Evolutionary conservation across 2,329 filamentous ascomycete genomes (phyloP).

Genomic region (Nigrograna mackinnonii): DNA sequence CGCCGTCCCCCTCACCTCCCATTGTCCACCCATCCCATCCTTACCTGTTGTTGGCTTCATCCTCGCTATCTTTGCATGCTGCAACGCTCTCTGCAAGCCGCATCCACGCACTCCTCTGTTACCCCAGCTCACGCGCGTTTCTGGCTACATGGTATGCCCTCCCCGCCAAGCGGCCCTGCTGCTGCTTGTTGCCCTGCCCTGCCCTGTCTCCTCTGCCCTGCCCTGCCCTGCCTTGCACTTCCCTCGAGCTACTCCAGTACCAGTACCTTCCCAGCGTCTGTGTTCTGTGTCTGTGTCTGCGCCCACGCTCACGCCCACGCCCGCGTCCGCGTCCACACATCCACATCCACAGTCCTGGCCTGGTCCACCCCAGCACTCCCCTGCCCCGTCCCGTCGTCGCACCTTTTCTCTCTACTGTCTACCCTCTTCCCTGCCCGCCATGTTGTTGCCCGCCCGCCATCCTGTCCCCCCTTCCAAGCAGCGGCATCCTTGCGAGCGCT

Average conservation of each 20-base stretch:
- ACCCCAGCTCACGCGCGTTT: slow-evolving; percentile 39
- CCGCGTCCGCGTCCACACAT: too few species aligned
- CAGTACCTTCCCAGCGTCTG: too few species aligned
- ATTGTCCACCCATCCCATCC: too few species aligned
- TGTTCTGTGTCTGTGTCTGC: too few species aligned
- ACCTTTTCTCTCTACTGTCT: slow-evolving; percentile 13
- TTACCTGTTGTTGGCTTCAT: slow-evolving; percentile 36
- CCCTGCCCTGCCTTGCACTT: slow-evolving; percentile 17
- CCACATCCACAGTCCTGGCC: background rate
- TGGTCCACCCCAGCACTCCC: background rate
- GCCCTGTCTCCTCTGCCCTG: slow-evolving; percentile 31
- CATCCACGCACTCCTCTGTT: slow-evolving; percentile 30
- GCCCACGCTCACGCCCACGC: too few species aligned
- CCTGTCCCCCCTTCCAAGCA: slow-evolving; percentile 13
- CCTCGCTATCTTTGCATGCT: slow-evolving; percentile 40
- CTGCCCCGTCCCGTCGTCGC: slow-evolving; percentile 6
- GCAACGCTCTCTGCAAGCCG: slow-evolving; percentile 43
- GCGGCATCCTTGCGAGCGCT: slow-evolving; percentile 34
- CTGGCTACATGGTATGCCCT: slow-evolving; percentile 48
- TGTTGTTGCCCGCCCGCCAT: background rate
- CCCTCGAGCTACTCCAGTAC: too few species aligned
- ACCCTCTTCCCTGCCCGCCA: too few species aligned
- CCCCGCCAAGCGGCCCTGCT: slow-evolving; percentile 41
- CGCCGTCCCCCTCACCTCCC: too few species aligned
- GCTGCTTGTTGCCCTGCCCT: slow-evolving; percentile 17